These are phyloP conservation scores for Hordeum pubiflorum DNA, from an alignment of 202 grass and related monocot genomes.

Conservation along the genomic window DNA sequence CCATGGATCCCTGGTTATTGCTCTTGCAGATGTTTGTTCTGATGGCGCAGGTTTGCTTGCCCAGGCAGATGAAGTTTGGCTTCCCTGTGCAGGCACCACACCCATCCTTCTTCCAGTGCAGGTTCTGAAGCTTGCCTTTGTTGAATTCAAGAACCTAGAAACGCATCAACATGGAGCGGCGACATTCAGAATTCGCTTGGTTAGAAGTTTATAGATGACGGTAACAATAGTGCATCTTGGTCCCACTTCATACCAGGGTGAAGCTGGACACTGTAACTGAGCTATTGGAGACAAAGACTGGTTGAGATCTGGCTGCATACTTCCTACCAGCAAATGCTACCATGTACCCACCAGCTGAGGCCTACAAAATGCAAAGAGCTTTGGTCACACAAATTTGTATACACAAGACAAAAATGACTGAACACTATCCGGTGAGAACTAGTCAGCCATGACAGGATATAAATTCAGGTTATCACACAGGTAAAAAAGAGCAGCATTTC, in stretches of 20 bases:
- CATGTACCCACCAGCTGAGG: conserved; percentile 75
- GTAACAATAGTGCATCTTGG: neutral
- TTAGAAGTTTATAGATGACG: neutral
- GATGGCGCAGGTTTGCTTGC: conserved; percentile 66
- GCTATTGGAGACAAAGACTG: conserved; percentile 58
- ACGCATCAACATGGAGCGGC: neutral
- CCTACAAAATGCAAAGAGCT: conserved; percentile 43
- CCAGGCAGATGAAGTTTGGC: conserved; percentile 64
- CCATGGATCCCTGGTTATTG: conserved; percentile 63
- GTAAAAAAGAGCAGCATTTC: neutral
- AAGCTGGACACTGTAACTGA: conserved; percentile 82
- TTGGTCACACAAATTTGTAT: neutral
- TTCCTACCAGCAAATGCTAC: conserved; percentile 98
- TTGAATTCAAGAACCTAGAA: conserved; percentile 85
- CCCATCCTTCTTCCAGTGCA: conserved; percentile 87
- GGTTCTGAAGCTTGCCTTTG: conserved; percentile 77
- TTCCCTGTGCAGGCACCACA: conserved; percentile 63
- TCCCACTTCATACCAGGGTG: conserved; percentile 61
- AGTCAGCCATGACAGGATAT: neutral
- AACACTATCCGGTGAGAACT: conserved; percentile 14
- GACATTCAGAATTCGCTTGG: conserved; percentile 4
- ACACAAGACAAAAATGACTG: conserved; percentile 11
- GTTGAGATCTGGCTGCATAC: conserved; percentile 78
- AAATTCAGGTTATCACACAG: neutral
- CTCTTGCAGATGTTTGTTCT: conserved; percentile 65